These are phyloP conservation scores for Kockovaella imperatae DNA, from an alignment of 768 basidiomycete genomes.

Conservation along the genomic window DNA sequence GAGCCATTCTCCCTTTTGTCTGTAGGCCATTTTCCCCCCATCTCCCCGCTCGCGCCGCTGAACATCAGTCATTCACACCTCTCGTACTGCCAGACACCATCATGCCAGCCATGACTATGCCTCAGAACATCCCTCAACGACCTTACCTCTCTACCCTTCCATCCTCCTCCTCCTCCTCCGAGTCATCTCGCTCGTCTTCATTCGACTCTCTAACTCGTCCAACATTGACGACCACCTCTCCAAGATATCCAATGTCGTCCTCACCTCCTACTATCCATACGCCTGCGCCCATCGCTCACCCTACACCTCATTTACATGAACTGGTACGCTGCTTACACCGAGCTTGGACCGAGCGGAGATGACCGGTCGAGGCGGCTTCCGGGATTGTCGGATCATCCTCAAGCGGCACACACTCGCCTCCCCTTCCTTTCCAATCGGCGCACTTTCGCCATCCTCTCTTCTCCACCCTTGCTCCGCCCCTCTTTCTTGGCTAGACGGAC, in stretches of 20 bases:
- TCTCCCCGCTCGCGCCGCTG: no score
- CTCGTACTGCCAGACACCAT: no score
- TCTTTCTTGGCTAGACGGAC: not conserved
- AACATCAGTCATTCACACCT: no score
- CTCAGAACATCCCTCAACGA: conserved; percentile 1
- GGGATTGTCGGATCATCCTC: no score
- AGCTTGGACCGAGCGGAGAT: not conserved
- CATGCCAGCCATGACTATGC: not conserved
- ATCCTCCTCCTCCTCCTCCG: conserved; percentile 1
- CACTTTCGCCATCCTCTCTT: not conserved
- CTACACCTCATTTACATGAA: not conserved
- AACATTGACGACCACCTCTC: not conserved
- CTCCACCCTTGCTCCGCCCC: not conserved
- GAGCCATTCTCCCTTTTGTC: no score
- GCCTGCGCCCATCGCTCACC: not conserved
- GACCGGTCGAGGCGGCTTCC: not conserved
- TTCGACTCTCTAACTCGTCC: conserved; percentile 1
- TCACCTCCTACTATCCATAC: not conserved
- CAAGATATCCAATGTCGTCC: not conserved
- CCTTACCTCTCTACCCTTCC: not conserved
- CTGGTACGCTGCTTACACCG: not conserved
- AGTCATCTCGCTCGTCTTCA: conserved; percentile 6
- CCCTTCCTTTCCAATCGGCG: not conserved
- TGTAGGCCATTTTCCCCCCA: no score
- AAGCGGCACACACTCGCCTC: not conserved